A percentile compares a stretch with the other conserved stretches of the same genome.
Conservation (phyloP, 192 early-diverging fungal species). For the Backusella parvicylindrica region DNA sequence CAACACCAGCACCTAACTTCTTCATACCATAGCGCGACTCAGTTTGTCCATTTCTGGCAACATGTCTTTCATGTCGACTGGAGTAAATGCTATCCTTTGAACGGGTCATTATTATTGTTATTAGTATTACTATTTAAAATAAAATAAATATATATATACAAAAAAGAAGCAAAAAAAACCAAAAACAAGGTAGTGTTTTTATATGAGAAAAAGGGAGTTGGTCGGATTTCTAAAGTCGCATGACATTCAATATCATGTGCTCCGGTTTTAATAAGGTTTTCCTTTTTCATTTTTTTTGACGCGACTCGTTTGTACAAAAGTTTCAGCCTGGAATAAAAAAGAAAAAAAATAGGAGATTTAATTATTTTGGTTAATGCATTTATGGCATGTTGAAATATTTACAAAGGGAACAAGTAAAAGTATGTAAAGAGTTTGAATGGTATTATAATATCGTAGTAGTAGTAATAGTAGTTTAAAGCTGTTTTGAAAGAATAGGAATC, state of each 20-base stretch:
- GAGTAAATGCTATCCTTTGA: background rate
- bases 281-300: background rate
- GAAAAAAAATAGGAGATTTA: background rate
- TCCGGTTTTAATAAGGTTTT: background rate
- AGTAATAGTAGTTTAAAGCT: too few relatives aligned
- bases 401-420: too few relatives aligned
- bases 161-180: background rate
- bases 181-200: background rate
- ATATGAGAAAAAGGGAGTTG: background rate
- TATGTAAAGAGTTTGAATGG: background rate
- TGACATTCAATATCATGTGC: background rate
- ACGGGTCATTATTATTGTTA: slow-evolving; percentile 5
- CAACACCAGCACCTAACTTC: slow-evolving; percentile 21
- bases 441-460: too few relatives aligned
- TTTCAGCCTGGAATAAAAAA: background rate
- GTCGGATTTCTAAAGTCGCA: slow-evolving; percentile 9
- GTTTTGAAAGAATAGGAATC: background rate
- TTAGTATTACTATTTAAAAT: background rate
- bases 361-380: background rate
- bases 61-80: slow-evolving; percentile 9
- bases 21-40: slow-evolving; percentile 14
- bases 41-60: slow-evolving; percentile 17
- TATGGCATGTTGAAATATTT: background rate
- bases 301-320: background rate
- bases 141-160: too few relatives aligned